Evolutionary conservation across 2,329 filamentous ascomycete genomes (phyloP), one percentile per base, ranked within the genome.

Genomic region (Diaporthe sp.): DNA sequence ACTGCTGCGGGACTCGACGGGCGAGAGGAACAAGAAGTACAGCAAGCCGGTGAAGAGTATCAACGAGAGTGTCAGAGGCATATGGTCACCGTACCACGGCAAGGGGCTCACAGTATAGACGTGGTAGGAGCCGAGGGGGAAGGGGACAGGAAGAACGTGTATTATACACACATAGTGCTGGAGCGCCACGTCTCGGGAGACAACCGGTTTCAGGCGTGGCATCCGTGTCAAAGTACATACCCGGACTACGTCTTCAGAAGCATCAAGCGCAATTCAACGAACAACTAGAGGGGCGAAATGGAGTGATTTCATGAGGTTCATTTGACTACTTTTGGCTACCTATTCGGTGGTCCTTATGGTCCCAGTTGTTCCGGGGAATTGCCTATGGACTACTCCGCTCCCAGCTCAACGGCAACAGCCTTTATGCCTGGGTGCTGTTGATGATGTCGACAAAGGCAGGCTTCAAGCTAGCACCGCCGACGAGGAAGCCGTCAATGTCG

Each of bases 401-500:
- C 53, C 57, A 42, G 22, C 65, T 55, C 22, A 12, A 53, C 22
- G 28, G 46, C 46, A 53, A 28, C 8, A 1, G 2, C 34, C n/a
- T 49, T 70, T 55, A 55, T 68, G 46, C 44, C 65, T 53, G 83
- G 82, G 86, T 88, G 84, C 85, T 84, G 87, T 91, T 91, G 86
- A 91, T 88, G 80, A 91, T 91, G 78, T 91, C 89, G 82, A 90
- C 85, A 79, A 91, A 98, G 79, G 95, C 96, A 84, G 96, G 96
- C 93, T 98, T 98, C 88, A 98, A 92, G 85, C 94, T 97, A 84
- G 96, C 96, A 86, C 96, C 96, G 79, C 96, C 96, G 80, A 98
- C 96, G 80, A 98, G 91, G 93, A 98, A 98, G 76, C 97, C 97
- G 86, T 99, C 97, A 85, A 99, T 98, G 86, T 99, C 97, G 79